Evolutionary conservation across 805 yeast genomes (phyloP).

Genomic region (Ogataea wickerhamii): DNA sequence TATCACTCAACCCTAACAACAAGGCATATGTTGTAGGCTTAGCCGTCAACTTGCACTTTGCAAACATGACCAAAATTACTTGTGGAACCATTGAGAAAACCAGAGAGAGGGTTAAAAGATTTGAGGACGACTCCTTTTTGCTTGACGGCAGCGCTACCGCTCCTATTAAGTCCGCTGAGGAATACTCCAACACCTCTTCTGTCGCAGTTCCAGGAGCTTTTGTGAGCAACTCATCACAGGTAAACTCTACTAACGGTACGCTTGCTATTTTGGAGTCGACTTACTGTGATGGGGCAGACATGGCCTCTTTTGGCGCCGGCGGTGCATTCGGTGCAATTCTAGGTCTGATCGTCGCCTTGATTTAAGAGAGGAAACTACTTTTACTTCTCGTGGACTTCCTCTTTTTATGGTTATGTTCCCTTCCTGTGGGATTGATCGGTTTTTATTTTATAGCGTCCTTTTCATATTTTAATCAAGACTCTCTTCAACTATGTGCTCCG

Average conservation of each 20-base stretch:
- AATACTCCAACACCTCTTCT: slow-evolving; percentile 8
- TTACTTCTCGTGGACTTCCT: slow-evolving; percentile 1
- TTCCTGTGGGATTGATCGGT: background rate
- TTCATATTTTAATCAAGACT: slow-evolving; percentile 1
- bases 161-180: slow-evolving; percentile 1
- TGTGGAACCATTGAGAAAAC: slow-evolving; percentile 54
- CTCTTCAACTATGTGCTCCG: no score
- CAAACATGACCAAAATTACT: slow-evolving; percentile 53
- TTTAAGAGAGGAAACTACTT: no score
- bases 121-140: slow-evolving; percentile 16
- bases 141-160: slow-evolving; percentile 10
- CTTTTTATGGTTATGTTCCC: background rate
- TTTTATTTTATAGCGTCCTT: background rate
- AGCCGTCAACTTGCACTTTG: slow-evolving; percentile 54
- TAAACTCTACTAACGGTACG: slow-evolving; percentile 17
- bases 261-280: slow-evolving; percentile 17
- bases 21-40: slow-evolving; percentile 58
- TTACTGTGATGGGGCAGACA: slow-evolving; percentile 21
- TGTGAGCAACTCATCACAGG: slow-evolving; percentile 4
- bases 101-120: slow-evolving; percentile 25
- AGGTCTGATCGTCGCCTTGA: slow-evolving; percentile 24
- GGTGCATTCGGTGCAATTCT: slow-evolving; percentile 22
- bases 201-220: slow-evolving; percentile 4
- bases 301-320: slow-evolving; percentile 10
- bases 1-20: slow-evolving; percentile 55